Evolutionary conservation across 2,329 filamentous ascomycete species (phyloP).

Genomic region (Arthrobotrys conoides): DNA sequence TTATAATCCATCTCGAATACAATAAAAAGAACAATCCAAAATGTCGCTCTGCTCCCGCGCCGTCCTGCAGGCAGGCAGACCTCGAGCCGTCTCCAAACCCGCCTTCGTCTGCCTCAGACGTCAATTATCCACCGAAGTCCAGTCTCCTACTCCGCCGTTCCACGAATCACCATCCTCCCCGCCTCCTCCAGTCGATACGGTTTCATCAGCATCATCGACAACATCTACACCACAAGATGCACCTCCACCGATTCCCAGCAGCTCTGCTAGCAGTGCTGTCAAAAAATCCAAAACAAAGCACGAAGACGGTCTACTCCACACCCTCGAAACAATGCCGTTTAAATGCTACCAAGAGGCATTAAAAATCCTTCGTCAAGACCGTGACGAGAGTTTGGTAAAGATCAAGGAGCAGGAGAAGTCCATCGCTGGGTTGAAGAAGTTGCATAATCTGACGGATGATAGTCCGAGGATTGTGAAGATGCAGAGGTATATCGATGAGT

Average conservation of each 20-base stretch:
- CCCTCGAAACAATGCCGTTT: conserved; percentile 88
- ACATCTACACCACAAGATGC: conserved; percentile 1
- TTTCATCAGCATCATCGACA: neutral
- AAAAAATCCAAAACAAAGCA: conserved; percentile 37
- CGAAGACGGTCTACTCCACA: conserved; percentile 50
- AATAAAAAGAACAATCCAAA: neutral
- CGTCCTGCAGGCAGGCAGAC: conserved; percentile 42
- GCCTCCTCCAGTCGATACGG: conserved; percentile 32
- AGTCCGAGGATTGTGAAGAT: conserved; percentile 78
- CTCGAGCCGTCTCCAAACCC: conserved; percentile 43
- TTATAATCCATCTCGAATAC: neutral
- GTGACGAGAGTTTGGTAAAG: conserved; percentile 81
- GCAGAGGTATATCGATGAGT: conserved; percentile 78
- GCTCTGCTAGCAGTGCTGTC: neutral
- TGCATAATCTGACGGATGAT: conserved; percentile 76
- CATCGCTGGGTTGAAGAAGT: conserved; percentile 75
- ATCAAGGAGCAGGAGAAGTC: conserved; percentile 78
- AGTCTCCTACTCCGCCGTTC: conserved; percentile 35
- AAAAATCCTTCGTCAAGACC: conserved; percentile 83
- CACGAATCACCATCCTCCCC: conserved; percentile 48
- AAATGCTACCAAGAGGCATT: conserved; percentile 98
- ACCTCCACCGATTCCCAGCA: no score
- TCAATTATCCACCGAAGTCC: conserved; percentile 54
- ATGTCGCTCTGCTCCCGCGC: conserved; percentile 55
- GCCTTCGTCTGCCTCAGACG: conserved; percentile 44